Base-by-base conservation (phyloP, 371 early-diverging fungal genomes). In the Mucor racemosus region DNA sequence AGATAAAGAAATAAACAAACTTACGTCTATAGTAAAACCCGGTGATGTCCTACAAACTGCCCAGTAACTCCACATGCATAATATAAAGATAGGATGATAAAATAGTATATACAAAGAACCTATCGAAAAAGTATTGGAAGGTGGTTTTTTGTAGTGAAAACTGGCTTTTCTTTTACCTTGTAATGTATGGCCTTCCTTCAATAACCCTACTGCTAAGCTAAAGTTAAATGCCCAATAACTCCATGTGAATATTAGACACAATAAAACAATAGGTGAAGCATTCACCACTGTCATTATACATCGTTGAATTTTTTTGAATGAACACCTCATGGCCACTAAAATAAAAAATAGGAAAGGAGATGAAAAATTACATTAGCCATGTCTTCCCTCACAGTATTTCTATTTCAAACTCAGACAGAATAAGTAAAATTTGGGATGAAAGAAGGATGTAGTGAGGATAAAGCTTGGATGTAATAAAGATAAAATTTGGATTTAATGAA, bases 11-110 rank as follows among this genome's bases (percentile, higher is more conserved):
- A 14, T 14, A n/a, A 7, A 17, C 7, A 50, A 35, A 39, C 48
- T 65, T 76, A 75, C 77, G 17, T 76, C 68, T 8, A 41, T 10
- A 9, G 80, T 74, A 38, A 66, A 76, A 17, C 82, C 82, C 0
- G 85, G 85, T n/a, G 78, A 72, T 4, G 80, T 82, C 7, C 58
- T 58, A 11, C 76, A 75, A 3, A 73, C 74, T 36, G 71, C 71
- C 61, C 72, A 78, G 61, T 77, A 85, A 60, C 74, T 70, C 82
- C 82, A 85, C 36, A 77, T 63, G 31, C 69, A 72, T 35, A 82
- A 48, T n/a, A 78, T 55, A 53, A 78, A 78, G 6, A 79, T 19
- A 1, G 78, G 77, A 13, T 79, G 70, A 58, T 75, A 79, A 39
- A 79, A 68, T 10, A 78, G 6, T 33, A 76, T 69, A 40, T 80